phyloP scores from a whole-genome alignment of 1,139 yeast genomes.

The Taphrina communis region DNA sequence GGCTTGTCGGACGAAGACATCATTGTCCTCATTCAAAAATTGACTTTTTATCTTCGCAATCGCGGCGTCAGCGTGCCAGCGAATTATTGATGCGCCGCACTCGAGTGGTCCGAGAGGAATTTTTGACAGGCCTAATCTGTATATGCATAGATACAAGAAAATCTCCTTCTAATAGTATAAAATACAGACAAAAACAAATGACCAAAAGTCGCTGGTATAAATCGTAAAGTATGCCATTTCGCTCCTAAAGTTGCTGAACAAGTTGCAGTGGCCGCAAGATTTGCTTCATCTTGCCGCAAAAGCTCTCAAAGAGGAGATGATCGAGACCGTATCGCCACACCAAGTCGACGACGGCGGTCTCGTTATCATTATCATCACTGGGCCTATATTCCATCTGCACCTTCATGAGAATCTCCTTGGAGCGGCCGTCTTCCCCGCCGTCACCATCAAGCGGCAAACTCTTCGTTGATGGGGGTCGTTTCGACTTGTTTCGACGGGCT shows the following conservation, averaged over 20 bases:
- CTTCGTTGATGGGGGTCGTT: not conserved
- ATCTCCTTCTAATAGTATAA: not conserved
- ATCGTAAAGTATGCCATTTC: too few species aligned
- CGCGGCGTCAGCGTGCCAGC: slow-evolving; percentile 26
- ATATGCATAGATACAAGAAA: not conserved
- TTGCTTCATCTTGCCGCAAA: slow-evolving; percentile 45
- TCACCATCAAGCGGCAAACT: too few species aligned
- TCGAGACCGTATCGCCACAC: slow-evolving; percentile 45
- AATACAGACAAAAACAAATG: not conserved
- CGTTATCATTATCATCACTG: too few species aligned
- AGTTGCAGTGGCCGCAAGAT: slow-evolving; percentile 37
- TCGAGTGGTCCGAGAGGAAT: too few species aligned
- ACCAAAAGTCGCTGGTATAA: too few species aligned
- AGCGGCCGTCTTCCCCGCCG: not conserved
- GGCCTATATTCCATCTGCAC: slow-evolving; percentile 6
- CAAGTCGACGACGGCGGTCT: slow-evolving; percentile 13
- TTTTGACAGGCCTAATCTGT: not conserved
- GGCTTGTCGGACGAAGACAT: slow-evolving; percentile 73
- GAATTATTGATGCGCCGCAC: not conserved
- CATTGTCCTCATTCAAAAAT: slow-evolving; percentile 63
- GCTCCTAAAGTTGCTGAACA: too few species aligned
- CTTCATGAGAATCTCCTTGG: not conserved
- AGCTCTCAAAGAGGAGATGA: slow-evolving; percentile 44
- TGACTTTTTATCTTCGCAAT: slow-evolving; percentile 62
- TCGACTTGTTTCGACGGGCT: slow-evolving; percentile 42